Evolutionary conservation across 208 protist species (phyloP), one percentile per base, ranked within the genome.

Genomic region (Acanthamoeba sp.): DNA sequence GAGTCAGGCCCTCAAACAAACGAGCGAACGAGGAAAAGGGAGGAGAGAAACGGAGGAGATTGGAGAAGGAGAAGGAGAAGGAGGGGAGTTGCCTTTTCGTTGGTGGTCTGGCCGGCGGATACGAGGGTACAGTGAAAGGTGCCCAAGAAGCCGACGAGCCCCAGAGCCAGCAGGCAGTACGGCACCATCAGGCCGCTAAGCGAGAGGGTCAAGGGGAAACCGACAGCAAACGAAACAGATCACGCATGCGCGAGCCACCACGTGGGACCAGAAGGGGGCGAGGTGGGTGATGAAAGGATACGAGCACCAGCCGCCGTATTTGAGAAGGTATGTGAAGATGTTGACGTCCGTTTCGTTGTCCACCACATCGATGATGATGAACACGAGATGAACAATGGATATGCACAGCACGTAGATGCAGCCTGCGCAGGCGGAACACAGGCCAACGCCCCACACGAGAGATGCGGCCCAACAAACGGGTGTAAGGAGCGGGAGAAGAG

Each of bases 91-190:
- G 94, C 89, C 42, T 93, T 89, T 92, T 96, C 95, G 88, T 96
- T 95, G 66, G 95, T 96, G 3, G 87, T 96, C 52, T 93, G 84
- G 16, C 45, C 88, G 27, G 89, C 62, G 38, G 62, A 66, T 18
- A 95, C 66, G 27, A 96, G 89, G 52, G 71, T 95, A 34, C 69
- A 93, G 64, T 96, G 95, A 52, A 95, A 96, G 36, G 69, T 73
- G 45, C 88, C 92, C 22, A 96, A 59, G 45, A 88, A 94, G 7
- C 93, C 95, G 27, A 94, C 88, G 87, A 94, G 82, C 36, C 93
- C 91, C 18, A 96, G 59, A n/a, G 90, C 93, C 29, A 82, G 71
- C 5, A 96, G 50, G 6, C 55, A 64, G 93, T 96, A 96, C 24
- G 89, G 62, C 24, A 89, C 50, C 71, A 94, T 78, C 9, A 40